Conservation (phyloP, 2,329 filamentous ascomycete genomes). For the Penicillium paneum region DNA sequence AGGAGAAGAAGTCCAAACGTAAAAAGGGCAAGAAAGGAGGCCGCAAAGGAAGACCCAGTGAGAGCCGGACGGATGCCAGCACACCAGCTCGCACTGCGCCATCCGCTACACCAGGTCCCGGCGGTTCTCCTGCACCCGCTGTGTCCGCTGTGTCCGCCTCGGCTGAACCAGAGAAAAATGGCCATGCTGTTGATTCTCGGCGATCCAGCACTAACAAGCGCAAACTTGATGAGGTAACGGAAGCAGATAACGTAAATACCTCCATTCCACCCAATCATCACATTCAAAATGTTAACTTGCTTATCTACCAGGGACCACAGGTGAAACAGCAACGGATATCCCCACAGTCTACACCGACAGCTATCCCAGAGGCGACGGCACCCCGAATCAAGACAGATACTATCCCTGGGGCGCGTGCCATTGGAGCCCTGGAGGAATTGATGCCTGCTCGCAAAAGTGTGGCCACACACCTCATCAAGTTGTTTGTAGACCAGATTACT, state of each 20-base stretch:
- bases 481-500: slow-evolving; percentile 64
- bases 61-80: slow-evolving; percentile 51
- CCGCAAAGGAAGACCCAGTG: slow-evolving; percentile 63
- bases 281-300: slow-evolving; percentile 23
- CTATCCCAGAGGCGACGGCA: slow-evolving; percentile 24
- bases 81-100: slow-evolving; percentile 37
- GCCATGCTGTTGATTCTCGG: slow-evolving; percentile 20
- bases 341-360: slow-evolving; percentile 22
- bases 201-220: slow-evolving; percentile 42
- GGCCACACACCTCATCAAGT: slow-evolving; percentile 68
- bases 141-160: slow-evolving; percentile 26
- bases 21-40: slow-evolving; percentile 55
- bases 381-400: slow-evolving; percentile 36
- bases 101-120: slow-evolving; percentile 27
- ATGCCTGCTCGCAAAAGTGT: slow-evolving; percentile 63
- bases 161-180: slow-evolving; percentile 29
- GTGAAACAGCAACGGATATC: slow-evolving; percentile 43
- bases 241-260: slow-evolving; percentile 34
- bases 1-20: slow-evolving; percentile 56
- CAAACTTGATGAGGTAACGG: slow-evolving; percentile 43
- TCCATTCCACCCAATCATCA: not conserved
- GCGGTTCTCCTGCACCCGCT: slow-evolving; percentile 23
- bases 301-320: slow-evolving; percentile 36
- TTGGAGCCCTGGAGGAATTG: slow-evolving; percentile 46
- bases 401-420: slow-evolving; percentile 31